Evolutionary conservation across 2,329 filamentous ascomycete genomes (phyloP).

Genomic region (Leptographium wingfieldii): DNA sequence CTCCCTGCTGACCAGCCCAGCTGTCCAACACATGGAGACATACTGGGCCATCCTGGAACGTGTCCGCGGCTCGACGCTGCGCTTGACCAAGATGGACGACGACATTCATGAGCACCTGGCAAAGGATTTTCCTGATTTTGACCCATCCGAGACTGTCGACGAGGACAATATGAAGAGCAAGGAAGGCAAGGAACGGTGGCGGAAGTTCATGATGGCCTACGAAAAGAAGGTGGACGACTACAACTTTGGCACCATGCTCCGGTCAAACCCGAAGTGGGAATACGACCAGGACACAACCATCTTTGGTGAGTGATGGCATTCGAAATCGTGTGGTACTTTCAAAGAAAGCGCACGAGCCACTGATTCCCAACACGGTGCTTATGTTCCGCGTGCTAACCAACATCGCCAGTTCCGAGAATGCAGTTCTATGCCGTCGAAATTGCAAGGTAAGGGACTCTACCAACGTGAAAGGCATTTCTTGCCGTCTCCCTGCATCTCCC

Average conservation of each 20-base stretch:
- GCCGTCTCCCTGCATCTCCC: not conserved
- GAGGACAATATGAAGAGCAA: conserved; percentile 99
- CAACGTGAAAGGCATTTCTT: not conserved
- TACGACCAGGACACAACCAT: conserved; percentile 86
- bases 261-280: conserved; percentile 63
- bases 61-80: conserved; percentile 74
- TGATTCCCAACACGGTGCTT: no score
- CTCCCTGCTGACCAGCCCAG: conserved; percentile 22
- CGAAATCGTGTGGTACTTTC: no score
- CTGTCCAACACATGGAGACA: conserved; percentile 89
- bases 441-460: conserved; percentile 20
- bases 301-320: conserved; percentile 49
- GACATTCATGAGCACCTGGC: conserved; percentile 87
- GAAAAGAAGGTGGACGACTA: conserved; percentile 94
- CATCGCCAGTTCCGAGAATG: conserved; percentile 36
- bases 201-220: conserved; percentile 85
- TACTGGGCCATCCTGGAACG: conserved; percentile 95
- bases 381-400: conserved; percentile 3
- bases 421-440: conserved; percentile 44
- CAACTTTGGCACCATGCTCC: conserved; percentile 94
- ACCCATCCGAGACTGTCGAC: conserved; percentile 65
- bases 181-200: conserved; percentile 84
- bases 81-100: conserved; percentile 87
- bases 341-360: no score
- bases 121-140: conserved; percentile 83